phyloP scores from a whole-genome alignment of 257 asterid genomes.

The Cynanchum wilfordii region DNA sequence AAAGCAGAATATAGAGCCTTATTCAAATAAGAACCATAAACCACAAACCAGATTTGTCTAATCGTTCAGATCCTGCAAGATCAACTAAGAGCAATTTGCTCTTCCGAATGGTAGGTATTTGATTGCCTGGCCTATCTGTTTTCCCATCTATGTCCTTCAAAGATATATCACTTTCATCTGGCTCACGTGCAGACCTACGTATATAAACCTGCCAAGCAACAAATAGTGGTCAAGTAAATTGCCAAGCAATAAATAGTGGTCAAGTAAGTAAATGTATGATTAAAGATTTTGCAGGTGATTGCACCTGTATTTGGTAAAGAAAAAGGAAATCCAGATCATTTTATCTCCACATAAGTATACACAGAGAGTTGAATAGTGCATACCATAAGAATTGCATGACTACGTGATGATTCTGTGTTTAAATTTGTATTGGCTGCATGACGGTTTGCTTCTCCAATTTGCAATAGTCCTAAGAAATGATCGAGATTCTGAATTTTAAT shows the following conservation, averaged over 20 bases:
- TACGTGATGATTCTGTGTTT: slow-evolving; percentile 88
- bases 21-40: slow-evolving; percentile 7
- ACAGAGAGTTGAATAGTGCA: not conserved
- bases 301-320: not conserved
- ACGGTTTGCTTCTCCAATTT: slow-evolving; percentile 77
- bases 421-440: slow-evolving; percentile 90
- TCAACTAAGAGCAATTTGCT: slow-evolving; percentile 89
- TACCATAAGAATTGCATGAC: slow-evolving; percentile 95
- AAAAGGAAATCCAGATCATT: not conserved
- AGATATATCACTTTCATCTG: slow-evolving; percentile 42
- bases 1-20: not conserved
- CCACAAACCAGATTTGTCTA: slow-evolving; percentile 73
- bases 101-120: slow-evolving; percentile 55
- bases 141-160: slow-evolving; percentile 31
- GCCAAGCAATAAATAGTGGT: slow-evolving; percentile 12
- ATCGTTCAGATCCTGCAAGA: slow-evolving; percentile 94
- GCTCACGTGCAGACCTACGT: slow-evolving; percentile 43
- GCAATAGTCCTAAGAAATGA: slow-evolving; percentile 61
- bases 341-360: not conserved
- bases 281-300: not conserved
- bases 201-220: slow-evolving; percentile 50
- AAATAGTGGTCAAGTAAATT: slow-evolving; percentile 5
- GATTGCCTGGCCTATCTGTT: slow-evolving; percentile 33
- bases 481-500: slow-evolving; percentile 65
- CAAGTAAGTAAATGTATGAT: not conserved